Evolutionary conservation across 441 rosid genomes (phyloP), one percentile per base, ranked within the genome.

Genomic region (Erysimum cheiri): DNA sequence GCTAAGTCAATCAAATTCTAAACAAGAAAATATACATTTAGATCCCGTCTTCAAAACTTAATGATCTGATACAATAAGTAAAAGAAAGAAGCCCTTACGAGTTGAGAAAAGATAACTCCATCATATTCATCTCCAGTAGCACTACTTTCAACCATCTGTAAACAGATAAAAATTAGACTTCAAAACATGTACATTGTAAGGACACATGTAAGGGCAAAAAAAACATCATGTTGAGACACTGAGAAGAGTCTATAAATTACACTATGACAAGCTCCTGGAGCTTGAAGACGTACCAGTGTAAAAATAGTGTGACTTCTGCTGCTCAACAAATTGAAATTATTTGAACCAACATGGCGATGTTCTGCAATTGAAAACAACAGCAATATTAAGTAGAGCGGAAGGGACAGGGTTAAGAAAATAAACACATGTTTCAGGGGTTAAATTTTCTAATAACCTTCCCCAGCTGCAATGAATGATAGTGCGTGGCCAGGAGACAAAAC

Each of bases 251-350:
- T 29, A 56, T 3, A 48, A 36, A 47, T 8, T 37, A 46, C 58
- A 28, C 19, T 26, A 24, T 26, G 49, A 61, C 17, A 29, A 56
- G 22, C 15, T 12, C 49, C 6, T 54, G 24, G 11, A 79, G 98
- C 90, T 76, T 85, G 80, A 64, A 91, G 87, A 58, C 88, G 88
- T 84, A 92, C 96, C 85, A 89, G 93, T 75, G 98, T 96, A 74
- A 96, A 96, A 73, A 96, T 89, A 56, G 99, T 96, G 84, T 96
- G 99, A 81, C 99, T 96, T 84, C 99, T 87, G 84, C 99, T 96
- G 70, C 99, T 96, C 68, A 93, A 73, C 60, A 96, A 87, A 80
- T 96, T 96, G 81, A 96, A 96, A 77, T 96, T 96, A 85, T 96
- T 96, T 35, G 98, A 96, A 71, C 99, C 99, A 80, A 96, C 98